A percentile compares a stretch with the other conserved stretches of the same genome.
Conservation (phyloP, 1,284 basidiomycete species). For the Cystobasidium sp. region DNA sequence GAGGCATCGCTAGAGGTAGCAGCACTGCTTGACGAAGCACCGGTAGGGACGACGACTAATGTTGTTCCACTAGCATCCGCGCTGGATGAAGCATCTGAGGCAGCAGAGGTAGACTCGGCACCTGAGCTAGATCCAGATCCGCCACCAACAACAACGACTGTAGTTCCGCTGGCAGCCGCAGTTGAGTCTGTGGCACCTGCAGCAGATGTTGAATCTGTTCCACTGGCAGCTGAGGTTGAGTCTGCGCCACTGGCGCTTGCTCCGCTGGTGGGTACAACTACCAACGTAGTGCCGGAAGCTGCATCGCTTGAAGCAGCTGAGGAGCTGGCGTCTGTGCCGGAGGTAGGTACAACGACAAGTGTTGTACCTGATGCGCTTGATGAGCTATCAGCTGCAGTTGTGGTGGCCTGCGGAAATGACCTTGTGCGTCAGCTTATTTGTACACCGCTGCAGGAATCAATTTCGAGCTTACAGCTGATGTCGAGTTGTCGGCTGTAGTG, state of each 20-base stretch:
- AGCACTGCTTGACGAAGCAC: neutral
- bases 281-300: constrained; percentile 20
- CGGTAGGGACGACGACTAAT: constrained; percentile 19
- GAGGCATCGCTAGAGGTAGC: constrained; percentile 6
- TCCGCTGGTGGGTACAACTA: constrained; percentile 12
- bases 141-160: neutral
- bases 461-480: neutral
- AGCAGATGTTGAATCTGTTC: neutral
- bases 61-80: constrained; percentile 19
- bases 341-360: constrained; percentile 17
- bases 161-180: constrained; percentile 20
- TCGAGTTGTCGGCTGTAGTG: constrained; percentile 3
- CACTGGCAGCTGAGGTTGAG: constrained; percentile 11
- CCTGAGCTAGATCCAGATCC: neutral
- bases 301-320: constrained; percentile 5
- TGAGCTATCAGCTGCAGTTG: neutral
- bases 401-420: constrained; percentile 1
- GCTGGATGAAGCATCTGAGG: constrained; percentile 2
- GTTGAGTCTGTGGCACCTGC: neutral
- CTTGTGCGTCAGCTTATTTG: neutral
- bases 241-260: neutral
- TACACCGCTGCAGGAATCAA: neutral
- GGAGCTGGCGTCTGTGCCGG: neutral
- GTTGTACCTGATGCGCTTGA: constrained; percentile 13
- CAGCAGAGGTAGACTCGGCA: neutral